Conservation (phyloP, 1,139 yeast species). For the Yamadazyma friedrichii region DNA sequence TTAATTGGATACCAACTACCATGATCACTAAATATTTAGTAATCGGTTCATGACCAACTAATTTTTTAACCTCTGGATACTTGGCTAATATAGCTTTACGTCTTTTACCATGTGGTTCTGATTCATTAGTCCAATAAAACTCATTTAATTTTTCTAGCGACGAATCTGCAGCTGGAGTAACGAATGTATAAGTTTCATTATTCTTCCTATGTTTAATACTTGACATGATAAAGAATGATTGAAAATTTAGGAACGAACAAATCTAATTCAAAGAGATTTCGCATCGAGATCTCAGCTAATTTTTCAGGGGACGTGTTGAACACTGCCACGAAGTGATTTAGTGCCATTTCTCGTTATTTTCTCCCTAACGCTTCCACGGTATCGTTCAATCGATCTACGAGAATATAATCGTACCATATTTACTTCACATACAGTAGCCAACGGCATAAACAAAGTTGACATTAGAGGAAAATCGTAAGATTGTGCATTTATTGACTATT, state of each 20-base stretch:
- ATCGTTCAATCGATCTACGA: no score
- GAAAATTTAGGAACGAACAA: no score
- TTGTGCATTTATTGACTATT: no score
- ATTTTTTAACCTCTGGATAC: constrained; percentile 76
- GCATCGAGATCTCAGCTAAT: constrained; percentile 2
- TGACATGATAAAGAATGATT: not conserved
- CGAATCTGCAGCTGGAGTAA: constrained; percentile 45
- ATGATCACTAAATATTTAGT: constrained; percentile 72
- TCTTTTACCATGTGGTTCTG: constrained; percentile 78
- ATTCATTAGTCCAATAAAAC: constrained; percentile 80
- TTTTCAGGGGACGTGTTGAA: not conserved
- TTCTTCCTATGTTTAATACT: constrained; percentile 31
- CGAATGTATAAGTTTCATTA: constrained; percentile 34
- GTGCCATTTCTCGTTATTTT: no score
- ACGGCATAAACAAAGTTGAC: no score
- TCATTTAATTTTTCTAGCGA: constrained; percentile 48
- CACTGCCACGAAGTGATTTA: no score
- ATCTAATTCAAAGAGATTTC: not conserved
- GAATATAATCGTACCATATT: no score
- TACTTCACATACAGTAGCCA: no score
- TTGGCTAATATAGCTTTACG: constrained; percentile 70
- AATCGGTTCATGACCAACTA: constrained; percentile 83
- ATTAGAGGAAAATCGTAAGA: no score
- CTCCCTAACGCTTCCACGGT: no score
- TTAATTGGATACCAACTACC: constrained; percentile 65